Conservation (phyloP, 768 basidiomycete species). For the Russula dissimulans region DNA sequence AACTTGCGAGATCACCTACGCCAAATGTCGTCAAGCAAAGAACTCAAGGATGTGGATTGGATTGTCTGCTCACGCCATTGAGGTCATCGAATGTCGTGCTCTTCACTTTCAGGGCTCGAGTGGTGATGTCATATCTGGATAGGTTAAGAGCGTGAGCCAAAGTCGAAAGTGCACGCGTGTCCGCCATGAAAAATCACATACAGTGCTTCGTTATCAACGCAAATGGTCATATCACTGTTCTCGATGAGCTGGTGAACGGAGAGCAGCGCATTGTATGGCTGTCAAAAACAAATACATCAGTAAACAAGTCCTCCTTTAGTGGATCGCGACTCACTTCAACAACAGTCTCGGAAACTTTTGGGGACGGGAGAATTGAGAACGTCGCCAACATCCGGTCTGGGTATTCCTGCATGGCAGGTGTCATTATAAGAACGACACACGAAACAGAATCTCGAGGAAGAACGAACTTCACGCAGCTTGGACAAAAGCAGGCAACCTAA, state of each 20-base stretch:
- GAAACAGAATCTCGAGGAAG: not conserved
- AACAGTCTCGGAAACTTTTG: constrained; percentile 43
- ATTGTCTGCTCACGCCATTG: constrained; percentile 44
- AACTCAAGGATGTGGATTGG: not conserved
- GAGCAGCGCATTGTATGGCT: constrained; percentile 79
- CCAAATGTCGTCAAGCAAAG: not conserved
- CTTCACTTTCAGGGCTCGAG: constrained; percentile 54
- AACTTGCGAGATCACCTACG: constrained; percentile 69
- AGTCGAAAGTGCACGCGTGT: not conserved
- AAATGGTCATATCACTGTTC: constrained; percentile 74
- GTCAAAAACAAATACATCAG: not conserved
- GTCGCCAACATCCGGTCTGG: constrained; percentile 43
- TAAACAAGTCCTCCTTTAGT: not conserved
- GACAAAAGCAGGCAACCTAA: constrained; percentile 72
- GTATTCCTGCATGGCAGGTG: constrained; percentile 43
- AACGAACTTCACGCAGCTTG: constrained; percentile 67
- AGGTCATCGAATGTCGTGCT: constrained; percentile 56
- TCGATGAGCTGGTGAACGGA: constrained; percentile 87
- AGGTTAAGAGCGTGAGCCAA: not conserved
- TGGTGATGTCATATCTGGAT: constrained; percentile 61
- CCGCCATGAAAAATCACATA: constrained; percentile 28
- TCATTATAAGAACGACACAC: constrained; percentile 17
- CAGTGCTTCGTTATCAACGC: constrained; percentile 84
- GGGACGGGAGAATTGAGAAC: constrained; percentile 45
- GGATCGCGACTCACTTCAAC: constrained; percentile 36